A percentile compares a stretch with the other conserved stretches of the same genome.
phyloP scores from a whole-genome alignment of 805 yeast species.

The Naumovozyma dairenensis region DNA sequence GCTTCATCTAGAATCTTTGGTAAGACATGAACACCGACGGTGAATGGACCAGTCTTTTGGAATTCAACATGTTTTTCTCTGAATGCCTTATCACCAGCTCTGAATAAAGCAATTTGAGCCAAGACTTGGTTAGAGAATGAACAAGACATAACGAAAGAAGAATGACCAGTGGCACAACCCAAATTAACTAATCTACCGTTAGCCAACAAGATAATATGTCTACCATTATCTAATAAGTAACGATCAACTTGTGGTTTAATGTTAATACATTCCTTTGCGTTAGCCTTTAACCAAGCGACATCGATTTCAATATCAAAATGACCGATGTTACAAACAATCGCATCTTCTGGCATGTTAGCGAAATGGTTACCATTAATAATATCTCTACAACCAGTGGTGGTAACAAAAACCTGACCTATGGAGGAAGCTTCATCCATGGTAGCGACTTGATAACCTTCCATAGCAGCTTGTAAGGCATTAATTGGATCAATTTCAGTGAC shows the following conservation, averaged over 20 bases:
- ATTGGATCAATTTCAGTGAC: conserved; percentile 97
- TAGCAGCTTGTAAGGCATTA: conserved; percentile 98
- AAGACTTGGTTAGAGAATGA: conserved; percentile 98
- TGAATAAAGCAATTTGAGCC: conserved; percentile 97
- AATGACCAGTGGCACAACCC: conserved; percentile 99
- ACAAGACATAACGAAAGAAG: conserved; percentile 98
- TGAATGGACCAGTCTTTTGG: conserved; percentile 84
- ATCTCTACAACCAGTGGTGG: conserved; percentile 99
- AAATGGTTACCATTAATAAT: conserved; percentile 87
- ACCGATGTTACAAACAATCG: conserved; percentile 99
- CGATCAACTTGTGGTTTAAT: conserved; percentile 99
- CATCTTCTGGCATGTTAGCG: conserved; percentile 93
- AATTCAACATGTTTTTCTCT: conserved; percentile 78
- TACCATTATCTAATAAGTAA: conserved; percentile 78
- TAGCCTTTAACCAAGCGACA: conserved; percentile 96
- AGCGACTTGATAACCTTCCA: conserved; percentile 94
- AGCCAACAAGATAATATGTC: conserved; percentile 90
- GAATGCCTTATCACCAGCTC: conserved; percentile 73
- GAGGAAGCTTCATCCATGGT: conserved; percentile 91
- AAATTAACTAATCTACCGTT: conserved; percentile 99
- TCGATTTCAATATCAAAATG: conserved; percentile 98
- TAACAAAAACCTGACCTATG: conserved; percentile 93
- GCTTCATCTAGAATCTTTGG: conserved; percentile 99
- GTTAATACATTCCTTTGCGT: conserved; percentile 88
- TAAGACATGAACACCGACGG: conserved; percentile 85